Percentiles rank a stretch among this genome's conserved stretches.
phyloP scores from a whole-genome alignment of 306 rosid species.

The Prunus armeniaca region DNA sequence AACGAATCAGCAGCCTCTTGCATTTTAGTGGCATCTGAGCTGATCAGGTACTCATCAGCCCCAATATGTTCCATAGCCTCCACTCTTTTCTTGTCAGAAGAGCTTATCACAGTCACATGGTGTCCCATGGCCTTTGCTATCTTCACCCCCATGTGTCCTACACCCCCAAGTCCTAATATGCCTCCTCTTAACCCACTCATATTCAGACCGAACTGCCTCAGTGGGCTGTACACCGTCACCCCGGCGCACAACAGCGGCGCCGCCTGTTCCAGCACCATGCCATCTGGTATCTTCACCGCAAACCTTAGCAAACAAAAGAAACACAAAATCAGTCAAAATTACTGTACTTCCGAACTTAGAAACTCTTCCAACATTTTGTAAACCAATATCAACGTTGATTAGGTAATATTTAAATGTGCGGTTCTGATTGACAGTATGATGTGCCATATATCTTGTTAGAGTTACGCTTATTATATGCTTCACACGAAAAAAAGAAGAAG shows the following conservation, averaged over 20 bases:
- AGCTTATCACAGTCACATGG: slow-evolving; percentile 84
- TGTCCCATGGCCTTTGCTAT: slow-evolving; percentile 83
- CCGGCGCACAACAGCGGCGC: slow-evolving; percentile 83
- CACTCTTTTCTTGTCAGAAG: slow-evolving; percentile 72
- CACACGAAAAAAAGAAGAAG: too few species aligned
- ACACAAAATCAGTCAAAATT: too few species aligned
- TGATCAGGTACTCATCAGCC: slow-evolving; percentile 70
- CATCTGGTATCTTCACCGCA: slow-evolving; percentile 61
- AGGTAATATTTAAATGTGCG: too few species aligned
- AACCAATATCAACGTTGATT: too few species aligned
- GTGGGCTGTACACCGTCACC: slow-evolving; percentile 80
- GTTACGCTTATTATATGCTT: too few species aligned
- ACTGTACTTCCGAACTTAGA: too few species aligned
- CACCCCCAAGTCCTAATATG: slow-evolving; percentile 85
- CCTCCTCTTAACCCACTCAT: slow-evolving; percentile 65
- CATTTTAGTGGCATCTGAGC: slow-evolving; percentile 61
- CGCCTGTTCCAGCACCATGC: slow-evolving; percentile 70
- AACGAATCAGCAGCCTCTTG: slow-evolving; percentile 63
- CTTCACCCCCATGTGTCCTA: slow-evolving; percentile 90
- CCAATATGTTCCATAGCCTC: slow-evolving; percentile 78
- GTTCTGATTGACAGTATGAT: too few species aligned
- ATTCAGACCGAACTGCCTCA: slow-evolving; percentile 64
- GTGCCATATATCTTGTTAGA: too few species aligned
- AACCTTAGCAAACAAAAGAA: too few species aligned
- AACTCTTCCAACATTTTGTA: too few species aligned